Percentiles rank a stretch among this genome's conserved stretches.
phyloP scores from a whole-genome alignment of 108 stramenopile genomes.

The Conticribra weissflogii region DNA sequence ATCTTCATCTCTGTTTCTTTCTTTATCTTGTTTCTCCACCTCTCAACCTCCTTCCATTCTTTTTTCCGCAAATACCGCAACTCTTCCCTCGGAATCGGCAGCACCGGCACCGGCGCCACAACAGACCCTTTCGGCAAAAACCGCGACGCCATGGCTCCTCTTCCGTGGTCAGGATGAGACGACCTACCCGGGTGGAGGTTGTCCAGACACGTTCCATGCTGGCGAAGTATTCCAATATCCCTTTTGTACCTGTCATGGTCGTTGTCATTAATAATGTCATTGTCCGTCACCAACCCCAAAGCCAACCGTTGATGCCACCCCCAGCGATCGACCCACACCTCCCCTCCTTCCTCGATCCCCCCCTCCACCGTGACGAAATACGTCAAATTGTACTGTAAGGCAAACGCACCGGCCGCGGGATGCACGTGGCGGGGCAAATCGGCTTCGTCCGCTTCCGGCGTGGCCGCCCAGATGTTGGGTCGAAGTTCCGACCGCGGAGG shows the following conservation, averaged over 20 bases:
- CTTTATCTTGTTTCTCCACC: background rate
- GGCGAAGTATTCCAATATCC: background rate
- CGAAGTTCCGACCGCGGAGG: background rate
- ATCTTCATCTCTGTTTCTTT: background rate
- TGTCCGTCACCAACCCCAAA: background rate
- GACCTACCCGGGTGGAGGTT: conserved; percentile 15
- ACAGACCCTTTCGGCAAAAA: conserved; percentile 48
- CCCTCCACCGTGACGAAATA: conserved; percentile 2
- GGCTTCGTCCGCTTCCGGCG: conserved; percentile 30
- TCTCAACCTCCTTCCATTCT: conserved; percentile 31
- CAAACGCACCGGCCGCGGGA: conserved; percentile 37
- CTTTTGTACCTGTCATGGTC: no score
- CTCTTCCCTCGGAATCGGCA: conserved; percentile 35
- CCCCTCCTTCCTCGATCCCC: conserved; percentile 16
- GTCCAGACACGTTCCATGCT: conserved; percentile 33
- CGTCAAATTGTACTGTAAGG: conserved; percentile 42
- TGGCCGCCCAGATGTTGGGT: conserved; percentile 41
- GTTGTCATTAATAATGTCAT: background rate
- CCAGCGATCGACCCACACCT: conserved; percentile 29
- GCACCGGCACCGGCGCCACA: conserved; percentile 69
- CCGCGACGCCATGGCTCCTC: conserved; percentile 73
- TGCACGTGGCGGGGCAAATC: conserved; percentile 19
- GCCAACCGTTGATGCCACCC: conserved; percentile 35
- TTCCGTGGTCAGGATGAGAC: conserved; percentile 46
- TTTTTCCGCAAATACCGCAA: conserved; percentile 26